Base-by-base conservation (phyloP, 805 yeast species). In the Cyberlindnera veronae region DNA sequence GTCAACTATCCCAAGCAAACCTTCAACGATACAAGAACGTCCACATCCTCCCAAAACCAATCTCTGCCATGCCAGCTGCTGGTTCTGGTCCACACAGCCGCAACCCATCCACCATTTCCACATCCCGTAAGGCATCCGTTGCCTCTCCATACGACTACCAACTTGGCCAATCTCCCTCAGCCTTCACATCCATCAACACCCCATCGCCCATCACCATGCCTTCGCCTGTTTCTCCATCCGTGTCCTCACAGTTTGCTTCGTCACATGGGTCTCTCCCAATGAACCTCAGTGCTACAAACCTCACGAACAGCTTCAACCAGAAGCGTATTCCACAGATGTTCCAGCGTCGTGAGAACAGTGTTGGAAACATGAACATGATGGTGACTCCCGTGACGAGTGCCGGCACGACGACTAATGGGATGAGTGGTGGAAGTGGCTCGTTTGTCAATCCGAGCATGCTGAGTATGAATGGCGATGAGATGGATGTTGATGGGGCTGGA, bases 11-110 rank as follows among this genome's bases (percentile, higher is more conserved):
- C n/a, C n/a, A n/a, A n/a, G 11, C 11, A 26, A 38, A 29, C 16
- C 18, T 22, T 34, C 29, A 23, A 29, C 37, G 57, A 15, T 54
- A 49, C 39, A 55, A 56, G 39, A 55, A 55, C 33, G 58, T 56
- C 6, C 55, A 55, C 18, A 56, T 56, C 11, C 34, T 56, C 12
- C 61, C 61, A n/a, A 56, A 56, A 38, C 61, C 61, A 11, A 40
- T 50, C 3, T 38, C 43, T 1, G 33, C 50, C 3, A 38, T 42
- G 5, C 31, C 48, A 23, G 42, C 47, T 3, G 19, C 42, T 9
- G n/a, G n/a, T n/a, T n/a, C n/a, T n/a, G n/a, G n/a, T n/a, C n/a
- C n/a, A n/a, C n/a, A n/a, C n/a, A n/a, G n/a, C n/a, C 40, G 39
- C 29, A 46, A 33, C 8, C 18, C 45, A 9, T 23, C 35, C 4